phyloP scores from a whole-genome alignment of 2,329 filamentous ascomycete genomes.

The Cladosporium sp. region DNA sequence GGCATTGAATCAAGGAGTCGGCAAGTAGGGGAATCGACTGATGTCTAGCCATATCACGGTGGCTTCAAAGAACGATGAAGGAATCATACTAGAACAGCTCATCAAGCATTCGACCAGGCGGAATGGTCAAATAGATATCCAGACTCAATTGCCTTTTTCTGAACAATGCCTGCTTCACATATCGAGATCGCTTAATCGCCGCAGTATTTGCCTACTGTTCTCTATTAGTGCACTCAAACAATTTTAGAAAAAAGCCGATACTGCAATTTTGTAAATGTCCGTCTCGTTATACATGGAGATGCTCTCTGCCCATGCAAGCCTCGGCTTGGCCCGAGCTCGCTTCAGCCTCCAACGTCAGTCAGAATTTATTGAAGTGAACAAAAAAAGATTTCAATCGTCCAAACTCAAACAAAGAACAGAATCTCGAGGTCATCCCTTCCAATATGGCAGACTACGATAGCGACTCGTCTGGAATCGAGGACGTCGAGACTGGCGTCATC shows the following conservation, averaged over 20 bases:
- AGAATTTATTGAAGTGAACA: conserved; percentile 9
- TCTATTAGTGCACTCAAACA: background rate
- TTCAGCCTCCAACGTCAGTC: background rate
- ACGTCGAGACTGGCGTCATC: conserved; percentile 77
- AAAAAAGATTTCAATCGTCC: conserved; percentile 4
- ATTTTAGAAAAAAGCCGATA: background rate
- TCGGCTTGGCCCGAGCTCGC: background rate
- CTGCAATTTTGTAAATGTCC: background rate
- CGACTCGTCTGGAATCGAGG: conserved; percentile 70
- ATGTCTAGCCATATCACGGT: too few relatives aligned
- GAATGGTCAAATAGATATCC: too few relatives aligned
- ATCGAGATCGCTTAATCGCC: background rate
- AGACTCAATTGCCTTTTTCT: too few relatives aligned
- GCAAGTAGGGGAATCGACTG: background rate
- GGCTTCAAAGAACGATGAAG: too few relatives aligned
- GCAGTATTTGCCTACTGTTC: too few relatives aligned
- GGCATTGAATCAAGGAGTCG: conserved; percentile 38
- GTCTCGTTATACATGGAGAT: too few relatives aligned
- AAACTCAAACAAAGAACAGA: background rate
- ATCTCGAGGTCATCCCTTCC: background rate
- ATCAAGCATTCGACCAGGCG: too few relatives aligned
- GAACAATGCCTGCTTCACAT: background rate
- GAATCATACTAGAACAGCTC: too few relatives aligned
- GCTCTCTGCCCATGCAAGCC: background rate
- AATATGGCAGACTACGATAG: conserved; percentile 62